Percentiles rank a stretch among this genome's conserved stretches.
phyloP scores from a whole-genome alignment of 2,329 filamentous ascomycete species.

The Rugonectria rugulosa region DNA sequence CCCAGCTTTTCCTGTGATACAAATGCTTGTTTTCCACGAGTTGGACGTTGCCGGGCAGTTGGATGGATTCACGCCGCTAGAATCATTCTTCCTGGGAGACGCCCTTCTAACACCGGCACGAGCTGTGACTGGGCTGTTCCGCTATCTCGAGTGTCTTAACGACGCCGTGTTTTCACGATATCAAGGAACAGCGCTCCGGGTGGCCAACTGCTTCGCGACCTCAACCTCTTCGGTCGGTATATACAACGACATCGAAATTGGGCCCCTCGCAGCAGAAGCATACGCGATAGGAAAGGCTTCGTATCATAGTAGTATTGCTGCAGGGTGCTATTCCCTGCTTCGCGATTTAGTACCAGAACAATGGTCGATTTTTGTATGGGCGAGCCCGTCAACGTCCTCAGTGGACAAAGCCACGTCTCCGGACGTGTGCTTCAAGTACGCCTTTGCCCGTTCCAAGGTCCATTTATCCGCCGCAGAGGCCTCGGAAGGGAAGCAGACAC shows the following conservation, averaged over 20 bases:
- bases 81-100: constrained; percentile 14
- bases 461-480: neutral
- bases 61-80: neutral
- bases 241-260: constrained; percentile 8
- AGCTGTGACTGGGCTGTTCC: constrained; percentile 11
- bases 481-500: neutral
- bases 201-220: constrained; percentile 6
- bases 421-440: constrained; percentile 7
- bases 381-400: neutral
- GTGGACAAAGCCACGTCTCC: neutral
- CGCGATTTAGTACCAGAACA: constrained; percentile 9
- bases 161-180: neutral
- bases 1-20: constrained; percentile 4
- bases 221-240: constrained; percentile 6
- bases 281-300: neutral
- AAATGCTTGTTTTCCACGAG: constrained; percentile 11
- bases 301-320: neutral
- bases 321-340: constrained; percentile 8
- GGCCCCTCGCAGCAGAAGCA: constrained; percentile 12
- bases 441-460: constrained; percentile 13
- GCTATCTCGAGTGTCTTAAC: constrained; percentile 9
- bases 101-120: constrained; percentile 2
- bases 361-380: constrained; percentile 15
- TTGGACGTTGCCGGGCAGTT: neutral
- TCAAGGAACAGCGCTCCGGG: neutral